Percentiles rank a stretch among this genome's conserved stretches.
Evolutionary conservation across 1,284 basidiomycete species (phyloP).

Genomic region (Malassezia sympodialis): DNA sequence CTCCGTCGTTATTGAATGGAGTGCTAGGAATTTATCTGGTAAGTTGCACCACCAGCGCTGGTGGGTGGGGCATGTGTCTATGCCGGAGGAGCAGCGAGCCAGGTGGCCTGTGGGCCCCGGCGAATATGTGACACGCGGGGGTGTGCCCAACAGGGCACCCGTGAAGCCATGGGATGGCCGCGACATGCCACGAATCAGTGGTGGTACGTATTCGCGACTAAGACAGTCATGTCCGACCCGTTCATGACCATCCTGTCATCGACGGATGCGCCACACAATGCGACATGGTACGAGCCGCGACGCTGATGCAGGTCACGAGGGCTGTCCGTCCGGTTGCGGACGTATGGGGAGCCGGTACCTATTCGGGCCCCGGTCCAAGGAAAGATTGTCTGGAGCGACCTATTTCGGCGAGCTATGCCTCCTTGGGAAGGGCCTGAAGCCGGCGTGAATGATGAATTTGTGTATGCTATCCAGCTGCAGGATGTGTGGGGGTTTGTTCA

Average conservation of each 20-base stretch:
- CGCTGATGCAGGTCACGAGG: conserved; percentile 3
- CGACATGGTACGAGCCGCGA: not conserved
- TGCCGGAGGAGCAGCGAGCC: conserved; percentile 18
- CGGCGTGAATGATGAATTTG: conserved; percentile 27
- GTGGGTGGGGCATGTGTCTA: conserved; percentile 30
- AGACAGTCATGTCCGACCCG: conserved; percentile 27
- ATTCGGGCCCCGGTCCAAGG: conserved; percentile 34
- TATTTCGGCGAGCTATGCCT: conserved; percentile 19
- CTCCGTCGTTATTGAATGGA: not conserved
- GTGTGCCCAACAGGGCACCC: conserved; percentile 15
- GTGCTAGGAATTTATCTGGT: not conserved
- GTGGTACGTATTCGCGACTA: not conserved
- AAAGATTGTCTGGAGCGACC: conserved; percentile 30
- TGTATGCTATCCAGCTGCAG: conserved; percentile 30
- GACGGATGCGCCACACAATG: not conserved
- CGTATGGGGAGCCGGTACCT: conserved; percentile 19
- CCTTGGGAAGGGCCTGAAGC: conserved; percentile 25
- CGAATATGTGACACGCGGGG: conserved; percentile 14
- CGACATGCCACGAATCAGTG: conserved; percentile 27
- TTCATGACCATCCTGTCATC: conserved; percentile 22
- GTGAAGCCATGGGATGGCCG: conserved; percentile 21
- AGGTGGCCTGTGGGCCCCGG: conserved; percentile 25
- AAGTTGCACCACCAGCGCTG: conserved; percentile 8
- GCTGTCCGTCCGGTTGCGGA: conserved; percentile 11
- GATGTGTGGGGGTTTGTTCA: conserved; percentile 38